Evolutionary conservation across 805 yeast genomes (phyloP).

Genomic region (Candida silvatica): DNA sequence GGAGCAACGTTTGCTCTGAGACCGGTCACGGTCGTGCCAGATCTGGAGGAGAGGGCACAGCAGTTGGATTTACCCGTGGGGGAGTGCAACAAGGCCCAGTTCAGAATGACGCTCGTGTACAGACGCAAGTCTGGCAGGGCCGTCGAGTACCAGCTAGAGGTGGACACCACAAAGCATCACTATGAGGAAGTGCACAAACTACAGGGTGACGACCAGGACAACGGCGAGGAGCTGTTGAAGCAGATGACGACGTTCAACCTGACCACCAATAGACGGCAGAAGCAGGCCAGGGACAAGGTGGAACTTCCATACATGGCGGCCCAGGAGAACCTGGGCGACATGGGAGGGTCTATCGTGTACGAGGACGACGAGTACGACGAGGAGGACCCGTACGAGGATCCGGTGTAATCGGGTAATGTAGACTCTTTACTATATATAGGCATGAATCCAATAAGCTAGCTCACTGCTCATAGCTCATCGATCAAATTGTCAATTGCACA

Average conservation of each 20-base stretch:
- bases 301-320: conserved; percentile 90
- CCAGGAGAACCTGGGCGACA: conserved; percentile 53
- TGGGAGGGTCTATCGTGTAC: conserved; percentile 93
- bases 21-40: conserved; percentile 33
- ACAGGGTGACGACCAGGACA: conserved; percentile 14
- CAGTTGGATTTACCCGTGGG: conserved; percentile 41
- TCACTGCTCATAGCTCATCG: too few species aligned
- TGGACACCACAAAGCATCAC: conserved; percentile 40
- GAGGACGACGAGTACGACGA: conserved; percentile 96
- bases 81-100: conserved; percentile 35
- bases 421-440: conserved; percentile 3
- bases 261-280: conserved; percentile 67
- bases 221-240: conserved; percentile 47
- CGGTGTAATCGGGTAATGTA: conserved; percentile 1
- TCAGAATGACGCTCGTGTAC: conserved; percentile 46
- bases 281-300: conserved; percentile 71
- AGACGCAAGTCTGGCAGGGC: conserved; percentile 85
- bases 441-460: not conserved
- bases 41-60: conserved; percentile 31
- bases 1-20: conserved; percentile 59
- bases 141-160: conserved; percentile 40
- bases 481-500: too few species aligned
- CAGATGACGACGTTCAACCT: conserved; percentile 85
- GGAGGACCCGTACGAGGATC: conserved; percentile 61
- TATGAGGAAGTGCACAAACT: conserved; percentile 1